These are phyloP conservation scores for Salix dunnii DNA, from an alignment of 345 rosid genomes.

Conservation along the genomic window DNA sequence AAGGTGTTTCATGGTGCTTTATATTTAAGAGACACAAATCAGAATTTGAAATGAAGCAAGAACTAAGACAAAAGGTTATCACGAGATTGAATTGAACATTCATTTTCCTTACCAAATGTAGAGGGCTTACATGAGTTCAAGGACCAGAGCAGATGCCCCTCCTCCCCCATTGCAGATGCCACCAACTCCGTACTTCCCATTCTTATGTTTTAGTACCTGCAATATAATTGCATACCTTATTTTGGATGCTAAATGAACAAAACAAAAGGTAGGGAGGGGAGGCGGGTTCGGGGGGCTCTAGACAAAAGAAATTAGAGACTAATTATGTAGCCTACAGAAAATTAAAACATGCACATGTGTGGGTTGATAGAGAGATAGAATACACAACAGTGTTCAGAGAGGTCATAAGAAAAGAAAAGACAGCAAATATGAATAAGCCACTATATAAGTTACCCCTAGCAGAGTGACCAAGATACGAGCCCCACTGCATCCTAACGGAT, in stretches of 20 bases:
- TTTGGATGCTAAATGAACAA: too few relatives aligned
- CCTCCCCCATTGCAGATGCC: constrained; percentile 35
- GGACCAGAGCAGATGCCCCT: constrained; percentile 32
- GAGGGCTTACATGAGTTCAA: constrained; percentile 24
- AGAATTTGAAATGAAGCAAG: not conserved
- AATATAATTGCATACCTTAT: not conserved
- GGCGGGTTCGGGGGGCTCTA: not conserved
- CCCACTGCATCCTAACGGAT: constrained; percentile 32
- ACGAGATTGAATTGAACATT: not conserved
- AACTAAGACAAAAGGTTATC: not conserved
- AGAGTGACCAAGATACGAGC: constrained; percentile 28
- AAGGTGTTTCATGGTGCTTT: not conserved
- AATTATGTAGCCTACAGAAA: too few relatives aligned
- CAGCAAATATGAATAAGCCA: not conserved
- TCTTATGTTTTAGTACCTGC: constrained; percentile 26
- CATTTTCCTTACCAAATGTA: not conserved
- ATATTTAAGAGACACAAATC: not conserved
- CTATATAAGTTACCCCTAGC: constrained; percentile 20
- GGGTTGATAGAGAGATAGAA: not conserved
- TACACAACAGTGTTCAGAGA: not conserved
- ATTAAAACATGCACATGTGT: not conserved
- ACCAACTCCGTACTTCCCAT: constrained; percentile 21
- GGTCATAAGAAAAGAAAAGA: too few relatives aligned
- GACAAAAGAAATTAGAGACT: not conserved
- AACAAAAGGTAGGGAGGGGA: too few relatives aligned